A percentile compares a stretch with the other conserved stretches of the same genome.
phyloP scores from a whole-genome alignment of 140 eudicot species.

The Anethum foeniculum region DNA sequence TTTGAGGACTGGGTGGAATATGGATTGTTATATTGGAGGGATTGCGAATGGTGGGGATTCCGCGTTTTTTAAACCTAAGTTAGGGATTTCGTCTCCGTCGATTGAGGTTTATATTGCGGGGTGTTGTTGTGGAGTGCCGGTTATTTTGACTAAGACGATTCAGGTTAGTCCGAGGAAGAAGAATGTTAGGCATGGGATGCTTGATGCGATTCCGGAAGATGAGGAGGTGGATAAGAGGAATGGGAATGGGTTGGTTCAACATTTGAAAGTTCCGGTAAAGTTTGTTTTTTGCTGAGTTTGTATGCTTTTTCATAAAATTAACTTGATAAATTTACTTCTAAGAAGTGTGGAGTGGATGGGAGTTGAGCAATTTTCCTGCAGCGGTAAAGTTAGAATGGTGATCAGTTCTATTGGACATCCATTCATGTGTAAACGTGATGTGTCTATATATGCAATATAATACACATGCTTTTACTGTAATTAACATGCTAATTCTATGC shows the following conservation, averaged over 20 bases:
- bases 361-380: background rate
- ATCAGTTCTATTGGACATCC: background rate
- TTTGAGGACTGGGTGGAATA: conserved; percentile 56
- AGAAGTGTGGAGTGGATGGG: background rate
- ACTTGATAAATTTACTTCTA: background rate
- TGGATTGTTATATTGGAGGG: conserved; percentile 53
- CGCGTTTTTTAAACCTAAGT: conserved; percentile 37
- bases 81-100: conserved; percentile 53
- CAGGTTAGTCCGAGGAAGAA: conserved; percentile 69
- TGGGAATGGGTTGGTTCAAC: conserved; percentile 41
- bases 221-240: conserved; percentile 58
- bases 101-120: conserved; percentile 92
- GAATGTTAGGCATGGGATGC: conserved; percentile 32
- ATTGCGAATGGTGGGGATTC: conserved; percentile 22
- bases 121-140: conserved; percentile 68
- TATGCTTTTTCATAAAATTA: background rate
- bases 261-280: conserved; percentile 55
- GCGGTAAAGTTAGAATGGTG: background rate
- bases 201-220: conserved; percentile 88
- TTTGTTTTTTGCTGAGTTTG: background rate
- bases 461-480: background rate
- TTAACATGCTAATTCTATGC: background rate
- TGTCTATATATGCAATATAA: too few species aligned
- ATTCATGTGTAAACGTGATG: background rate
- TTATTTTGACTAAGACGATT: conserved; percentile 70